phyloP scores from a whole-genome alignment of 2,329 filamentous ascomycete species.

The Aspergillus phoenicis region DNA sequence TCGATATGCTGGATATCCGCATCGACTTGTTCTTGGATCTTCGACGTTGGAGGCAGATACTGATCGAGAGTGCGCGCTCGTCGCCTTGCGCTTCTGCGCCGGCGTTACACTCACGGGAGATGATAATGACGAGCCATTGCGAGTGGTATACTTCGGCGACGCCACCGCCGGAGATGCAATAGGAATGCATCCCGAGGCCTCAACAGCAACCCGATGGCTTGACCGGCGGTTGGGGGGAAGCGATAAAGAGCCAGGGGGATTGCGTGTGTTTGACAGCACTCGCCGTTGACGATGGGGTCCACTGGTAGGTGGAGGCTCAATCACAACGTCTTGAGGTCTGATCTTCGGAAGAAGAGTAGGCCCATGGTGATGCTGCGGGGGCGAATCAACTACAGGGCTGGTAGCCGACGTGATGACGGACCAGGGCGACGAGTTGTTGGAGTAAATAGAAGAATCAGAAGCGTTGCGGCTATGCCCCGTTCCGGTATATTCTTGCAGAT shows the following conservation, averaged over 20 bases:
- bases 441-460: slow-evolving; percentile 67
- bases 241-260: slow-evolving; percentile 52
- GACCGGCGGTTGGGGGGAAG: slow-evolving; percentile 52
- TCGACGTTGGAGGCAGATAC: slow-evolving; percentile 71
- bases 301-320: slow-evolving; percentile 58
- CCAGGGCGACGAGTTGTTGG: slow-evolving; percentile 68
- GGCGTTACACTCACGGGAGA: slow-evolving; percentile 64
- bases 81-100: slow-evolving; percentile 41
- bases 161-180: slow-evolving; percentile 51
- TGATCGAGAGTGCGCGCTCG: slow-evolving; percentile 57
- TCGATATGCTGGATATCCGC: slow-evolving; percentile 82
- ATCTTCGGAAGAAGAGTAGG: slow-evolving; percentile 83
- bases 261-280: slow-evolving; percentile 57
- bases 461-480: slow-evolving; percentile 61
- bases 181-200: slow-evolving; percentile 47
- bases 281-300: slow-evolving; percentile 60
- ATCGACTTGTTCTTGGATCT: slow-evolving; percentile 65
- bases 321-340: slow-evolving; percentile 77
- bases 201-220: slow-evolving; percentile 49
- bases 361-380: slow-evolving; percentile 72
- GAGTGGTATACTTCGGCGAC: slow-evolving; percentile 35
- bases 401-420: slow-evolving; percentile 69
- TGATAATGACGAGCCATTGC: slow-evolving; percentile 55
- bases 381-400: slow-evolving; percentile 68
- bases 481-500: slow-evolving; percentile 36